A percentile compares a stretch with the other conserved stretches of the same genome.
Conservation (phyloP, 2,329 filamentous ascomycete species). For the Aspergillus ustus region DNA sequence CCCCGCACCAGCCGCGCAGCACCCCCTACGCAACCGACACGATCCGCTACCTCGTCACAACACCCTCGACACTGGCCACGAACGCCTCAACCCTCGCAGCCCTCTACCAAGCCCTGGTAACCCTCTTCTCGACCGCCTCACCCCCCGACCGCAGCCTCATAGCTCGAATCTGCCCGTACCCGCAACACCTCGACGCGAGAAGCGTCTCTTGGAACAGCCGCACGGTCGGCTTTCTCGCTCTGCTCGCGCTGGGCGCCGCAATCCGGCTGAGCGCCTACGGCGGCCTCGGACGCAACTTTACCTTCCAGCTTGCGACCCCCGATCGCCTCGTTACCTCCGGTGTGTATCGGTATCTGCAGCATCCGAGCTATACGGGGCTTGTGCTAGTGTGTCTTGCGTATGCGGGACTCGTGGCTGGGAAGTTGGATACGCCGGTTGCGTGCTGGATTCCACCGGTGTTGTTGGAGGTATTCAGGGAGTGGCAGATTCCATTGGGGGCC, state of each 20-base stretch:
- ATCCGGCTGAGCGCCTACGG: conserved; percentile 49
- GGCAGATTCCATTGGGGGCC: conserved; percentile 2
- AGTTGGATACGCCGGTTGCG: conserved; percentile 43
- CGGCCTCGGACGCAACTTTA: conserved; percentile 57
- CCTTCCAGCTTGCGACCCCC: conserved; percentile 56
- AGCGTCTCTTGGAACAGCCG: conserved; percentile 33
- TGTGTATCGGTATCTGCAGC: conserved; percentile 56
- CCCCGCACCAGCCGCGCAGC: conserved; percentile 25
- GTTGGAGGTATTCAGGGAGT: conserved; percentile 21
- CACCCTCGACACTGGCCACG: conserved; percentile 13
- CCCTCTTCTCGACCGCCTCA: conserved; percentile 16
- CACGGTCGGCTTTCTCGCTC: conserved; percentile 21
- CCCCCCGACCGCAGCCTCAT: conserved; percentile 1
- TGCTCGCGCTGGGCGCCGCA: conserved; percentile 27
- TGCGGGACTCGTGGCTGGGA: conserved; percentile 34
- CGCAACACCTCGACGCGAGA: conserved; percentile 16
- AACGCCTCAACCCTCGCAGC: conserved; percentile 11
- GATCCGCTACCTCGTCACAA: conserved; percentile 23
- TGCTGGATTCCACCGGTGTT: conserved; percentile 41
- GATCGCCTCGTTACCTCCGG: conserved; percentile 53
- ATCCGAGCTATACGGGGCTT: conserved; percentile 58
- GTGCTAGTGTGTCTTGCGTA: conserved; percentile 34
- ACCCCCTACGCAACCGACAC: conserved; percentile 20
- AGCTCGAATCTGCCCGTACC: conserved; percentile 25
- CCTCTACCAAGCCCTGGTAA: conserved; percentile 30